A percentile compares a stretch with the other conserved stretches of the same genome.
phyloP scores from a whole-genome alignment of 2,329 filamentous ascomycete species.

The Cordyceps tenuipes region DNA sequence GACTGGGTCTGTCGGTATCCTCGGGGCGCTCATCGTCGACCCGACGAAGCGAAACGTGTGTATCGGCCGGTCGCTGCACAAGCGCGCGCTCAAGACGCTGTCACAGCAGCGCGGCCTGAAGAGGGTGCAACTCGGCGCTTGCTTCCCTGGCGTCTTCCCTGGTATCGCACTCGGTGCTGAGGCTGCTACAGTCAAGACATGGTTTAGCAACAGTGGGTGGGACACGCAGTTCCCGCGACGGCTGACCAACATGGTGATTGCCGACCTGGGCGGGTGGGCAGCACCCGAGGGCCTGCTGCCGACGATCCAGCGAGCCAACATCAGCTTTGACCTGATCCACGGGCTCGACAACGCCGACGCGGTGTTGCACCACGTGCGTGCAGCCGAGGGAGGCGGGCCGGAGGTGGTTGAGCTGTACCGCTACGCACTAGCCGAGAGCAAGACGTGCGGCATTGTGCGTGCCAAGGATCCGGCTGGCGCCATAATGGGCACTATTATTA shows the following conservation, averaged over 20 bases:
- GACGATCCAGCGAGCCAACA: slow-evolving; percentile 61
- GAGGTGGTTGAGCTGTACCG: slow-evolving; percentile 75
- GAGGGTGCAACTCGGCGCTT: slow-evolving; percentile 71
- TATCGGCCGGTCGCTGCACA: slow-evolving; percentile 83
- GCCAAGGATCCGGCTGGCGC: slow-evolving; percentile 63
- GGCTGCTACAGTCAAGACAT: slow-evolving; percentile 48
- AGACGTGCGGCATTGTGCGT: slow-evolving; percentile 71
- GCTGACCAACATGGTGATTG: slow-evolving; percentile 61
- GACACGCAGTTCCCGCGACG: slow-evolving; percentile 55
- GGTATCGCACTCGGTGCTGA: slow-evolving; percentile 61
- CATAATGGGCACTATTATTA: slow-evolving; percentile 69
- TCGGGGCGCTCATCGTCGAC: slow-evolving; percentile 85
- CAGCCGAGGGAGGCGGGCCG: slow-evolving; percentile 53
- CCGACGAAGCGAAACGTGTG: slow-evolving; percentile 78
- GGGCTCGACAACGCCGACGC: slow-evolving; percentile 67
- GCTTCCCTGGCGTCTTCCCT: slow-evolving; percentile 76
- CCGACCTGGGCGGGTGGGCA: slow-evolving; percentile 63
- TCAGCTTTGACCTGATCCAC: slow-evolving; percentile 77
- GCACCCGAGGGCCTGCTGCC: slow-evolving; percentile 70
- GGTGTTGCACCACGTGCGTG: slow-evolving; percentile 66
- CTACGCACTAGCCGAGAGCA: slow-evolving; percentile 61
- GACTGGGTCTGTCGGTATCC: slow-evolving; percentile 61
- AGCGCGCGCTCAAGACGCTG: slow-evolving; percentile 70
- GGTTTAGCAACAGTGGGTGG: slow-evolving; percentile 90
- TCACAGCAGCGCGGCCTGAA: slow-evolving; percentile 62